These are phyloP conservation scores for Stygiomarasmius scandens DNA, from an alignment of 1,284 basidiomycete species.

Conservation along the genomic window DNA sequence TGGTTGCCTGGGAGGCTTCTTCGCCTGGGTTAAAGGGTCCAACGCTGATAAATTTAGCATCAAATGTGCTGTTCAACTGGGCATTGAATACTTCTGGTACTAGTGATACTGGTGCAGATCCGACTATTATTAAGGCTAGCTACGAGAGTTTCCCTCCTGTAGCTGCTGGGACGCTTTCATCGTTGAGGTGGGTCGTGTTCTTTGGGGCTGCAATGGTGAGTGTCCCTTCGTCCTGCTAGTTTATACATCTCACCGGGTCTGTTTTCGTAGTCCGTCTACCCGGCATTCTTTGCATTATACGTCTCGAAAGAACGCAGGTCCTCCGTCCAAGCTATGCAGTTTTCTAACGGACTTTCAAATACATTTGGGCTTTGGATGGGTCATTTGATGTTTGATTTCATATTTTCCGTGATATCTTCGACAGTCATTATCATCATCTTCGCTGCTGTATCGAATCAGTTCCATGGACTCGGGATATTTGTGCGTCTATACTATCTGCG, in stretches of 20 bases:
- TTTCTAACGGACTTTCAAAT: constrained; percentile 75
- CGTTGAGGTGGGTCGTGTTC: constrained; percentile 69
- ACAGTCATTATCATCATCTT: constrained; percentile 68
- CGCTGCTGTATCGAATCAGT: constrained; percentile 59
- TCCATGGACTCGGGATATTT: constrained; percentile 70
- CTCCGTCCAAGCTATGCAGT: constrained; percentile 76
- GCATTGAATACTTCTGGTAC: constrained; percentile 52
- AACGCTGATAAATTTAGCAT: constrained; percentile 66
- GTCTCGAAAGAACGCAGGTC: constrained; percentile 69
- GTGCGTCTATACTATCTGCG: constrained; percentile 50
- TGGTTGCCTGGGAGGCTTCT: constrained; percentile 68
- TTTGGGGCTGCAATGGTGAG: constrained; percentile 71
- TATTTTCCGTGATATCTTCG: constrained; percentile 58
- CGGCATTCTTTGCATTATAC: constrained; percentile 80
- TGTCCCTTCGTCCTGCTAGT: not conserved
- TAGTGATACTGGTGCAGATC: constrained; percentile 26
- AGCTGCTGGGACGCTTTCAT: constrained; percentile 55
- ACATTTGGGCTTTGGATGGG: constrained; percentile 80
- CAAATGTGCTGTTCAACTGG: constrained; percentile 65
- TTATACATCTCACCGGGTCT: not conserved
- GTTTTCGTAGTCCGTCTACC: constrained; percentile 61
- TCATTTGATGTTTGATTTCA: constrained; percentile 75
- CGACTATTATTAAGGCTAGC: constrained; percentile 55
- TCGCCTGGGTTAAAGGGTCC: constrained; percentile 57
- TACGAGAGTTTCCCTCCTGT: constrained; percentile 59